These are phyloP conservation scores for Lablab purpureus DNA, from an alignment of 306 rosid genomes.

Conservation along the genomic window DNA sequence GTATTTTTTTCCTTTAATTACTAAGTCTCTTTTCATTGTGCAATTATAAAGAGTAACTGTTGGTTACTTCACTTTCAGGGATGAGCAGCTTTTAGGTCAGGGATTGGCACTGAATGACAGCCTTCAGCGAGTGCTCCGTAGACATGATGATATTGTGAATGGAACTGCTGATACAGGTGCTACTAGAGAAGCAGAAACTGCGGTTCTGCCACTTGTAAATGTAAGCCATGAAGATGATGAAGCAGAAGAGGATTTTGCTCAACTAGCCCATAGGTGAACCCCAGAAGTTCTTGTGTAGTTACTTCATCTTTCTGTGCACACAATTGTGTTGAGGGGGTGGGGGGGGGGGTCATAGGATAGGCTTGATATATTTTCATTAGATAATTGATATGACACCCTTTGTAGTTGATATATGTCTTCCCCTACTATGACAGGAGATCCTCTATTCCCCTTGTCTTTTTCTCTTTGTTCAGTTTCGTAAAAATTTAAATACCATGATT, in stretches of 20 bases:
- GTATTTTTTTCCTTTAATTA: slow-evolving; percentile 30
- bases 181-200: slow-evolving; percentile 62
- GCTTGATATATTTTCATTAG: slow-evolving; percentile 26
- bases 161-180: slow-evolving; percentile 58
- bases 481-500: slow-evolving; percentile 43
- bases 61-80: slow-evolving; percentile 64
- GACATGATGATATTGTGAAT: slow-evolving; percentile 70
- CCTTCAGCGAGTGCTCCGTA: slow-evolving; percentile 82
- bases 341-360: neutral
- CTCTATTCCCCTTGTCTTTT: neutral
- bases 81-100: slow-evolving; percentile 78
- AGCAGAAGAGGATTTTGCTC: slow-evolving; percentile 83
- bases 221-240: slow-evolving; percentile 90
- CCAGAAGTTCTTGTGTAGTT: slow-evolving; percentile 36
- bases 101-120: slow-evolving; percentile 86
- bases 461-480: slow-evolving; percentile 13
- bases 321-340: neutral
- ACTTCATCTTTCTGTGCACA: slow-evolving; percentile 12
- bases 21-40: slow-evolving; percentile 14
- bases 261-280: slow-evolving; percentile 82
- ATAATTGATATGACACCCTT: slow-evolving; percentile 1
- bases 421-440: neutral
- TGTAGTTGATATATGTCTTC: neutral
- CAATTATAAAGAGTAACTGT: slow-evolving; percentile 40
- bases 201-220: slow-evolving; percentile 70